Evolutionary conservation across 257 asterid genomes (phyloP).

Genomic region (Solanum dulcamara): DNA sequence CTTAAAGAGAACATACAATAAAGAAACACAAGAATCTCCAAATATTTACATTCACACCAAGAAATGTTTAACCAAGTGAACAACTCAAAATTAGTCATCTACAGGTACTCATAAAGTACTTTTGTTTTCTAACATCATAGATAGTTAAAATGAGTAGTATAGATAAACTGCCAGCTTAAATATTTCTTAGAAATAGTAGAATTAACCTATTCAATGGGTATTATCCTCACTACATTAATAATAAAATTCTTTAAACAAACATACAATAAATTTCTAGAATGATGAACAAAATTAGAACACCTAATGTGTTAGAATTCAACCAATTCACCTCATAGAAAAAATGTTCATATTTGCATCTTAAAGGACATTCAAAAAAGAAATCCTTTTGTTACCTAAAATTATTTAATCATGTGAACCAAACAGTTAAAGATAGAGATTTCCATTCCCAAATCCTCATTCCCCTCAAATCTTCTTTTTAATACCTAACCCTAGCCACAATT

Average conservation of each 20-base stretch:
- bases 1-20: background rate
- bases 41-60: background rate
- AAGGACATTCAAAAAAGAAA: no score
- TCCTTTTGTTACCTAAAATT: background rate
- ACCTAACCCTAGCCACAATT: background rate
- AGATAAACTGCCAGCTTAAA: background rate
- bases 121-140: background rate
- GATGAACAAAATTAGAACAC: background rate
- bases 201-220: background rate
- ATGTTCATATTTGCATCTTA: no score
- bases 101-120: background rate
- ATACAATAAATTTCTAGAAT: no score
- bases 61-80: background rate
- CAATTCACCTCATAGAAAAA: background rate
- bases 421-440: background rate
- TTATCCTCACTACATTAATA: background rate
- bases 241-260: background rate
- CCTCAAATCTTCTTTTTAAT: background rate
- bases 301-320: background rate
- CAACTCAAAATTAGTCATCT: background rate
- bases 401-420: background rate
- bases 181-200: background rate
- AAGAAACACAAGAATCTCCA: background rate
- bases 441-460: background rate
- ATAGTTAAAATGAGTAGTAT: background rate